Percentiles rank a stretch among this genome's conserved stretches.
These are phyloP conservation scores for Trichocladium uniseriatum DNA, from an alignment of 495 filamentous ascomycete species.

Conservation along the genomic window DNA sequence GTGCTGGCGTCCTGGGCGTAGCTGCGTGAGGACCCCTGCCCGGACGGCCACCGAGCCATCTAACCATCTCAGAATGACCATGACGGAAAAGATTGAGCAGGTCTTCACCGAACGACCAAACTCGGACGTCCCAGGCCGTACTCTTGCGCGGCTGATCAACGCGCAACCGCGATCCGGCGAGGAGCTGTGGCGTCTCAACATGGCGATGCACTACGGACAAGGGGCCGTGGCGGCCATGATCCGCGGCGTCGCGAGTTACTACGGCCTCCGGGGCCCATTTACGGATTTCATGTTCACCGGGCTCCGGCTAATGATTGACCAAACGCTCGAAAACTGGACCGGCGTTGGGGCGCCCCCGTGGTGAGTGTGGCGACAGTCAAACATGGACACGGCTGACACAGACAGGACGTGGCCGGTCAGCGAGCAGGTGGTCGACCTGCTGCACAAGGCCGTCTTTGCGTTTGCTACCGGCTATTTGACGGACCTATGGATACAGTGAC, in stretches of 20 bases:
- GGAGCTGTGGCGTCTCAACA: conserved; percentile 10
- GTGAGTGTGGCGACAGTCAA: conserved; percentile 7
- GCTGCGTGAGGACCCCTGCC: conserved; percentile 2
- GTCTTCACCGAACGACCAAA: conserved; percentile 8
- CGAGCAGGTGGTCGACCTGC: conserved; percentile 25
- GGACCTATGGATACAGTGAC: conserved; percentile 19
- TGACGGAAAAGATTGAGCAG: conserved; percentile 6
- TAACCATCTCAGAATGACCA: conserved; percentile 5
- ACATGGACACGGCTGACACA: neutral
- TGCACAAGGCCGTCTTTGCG: conserved; percentile 26
- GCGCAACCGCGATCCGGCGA: neutral
- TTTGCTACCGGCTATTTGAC: conserved; percentile 23
- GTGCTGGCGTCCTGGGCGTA: conserved; percentile 11
- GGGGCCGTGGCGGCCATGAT: conserved; percentile 11
- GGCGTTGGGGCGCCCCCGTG: conserved; percentile 19
- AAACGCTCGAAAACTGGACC: conserved; percentile 26
- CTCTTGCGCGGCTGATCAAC: conserved; percentile 3
- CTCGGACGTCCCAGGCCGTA: conserved; percentile 12
- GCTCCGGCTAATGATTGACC: conserved; percentile 24
- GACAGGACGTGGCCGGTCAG: conserved; percentile 22
- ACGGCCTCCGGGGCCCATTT: conserved; percentile 27
- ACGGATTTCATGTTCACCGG: conserved; percentile 25
- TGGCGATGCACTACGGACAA: conserved; percentile 23
- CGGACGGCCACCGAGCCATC: neutral
- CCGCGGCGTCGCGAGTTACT: conserved; percentile 18